Evolutionary conservation across 2,329 filamentous ascomycete genomes (phyloP), one percentile per base, ranked within the genome.

Genomic region (Cucurbitaria berberidis): DNA sequence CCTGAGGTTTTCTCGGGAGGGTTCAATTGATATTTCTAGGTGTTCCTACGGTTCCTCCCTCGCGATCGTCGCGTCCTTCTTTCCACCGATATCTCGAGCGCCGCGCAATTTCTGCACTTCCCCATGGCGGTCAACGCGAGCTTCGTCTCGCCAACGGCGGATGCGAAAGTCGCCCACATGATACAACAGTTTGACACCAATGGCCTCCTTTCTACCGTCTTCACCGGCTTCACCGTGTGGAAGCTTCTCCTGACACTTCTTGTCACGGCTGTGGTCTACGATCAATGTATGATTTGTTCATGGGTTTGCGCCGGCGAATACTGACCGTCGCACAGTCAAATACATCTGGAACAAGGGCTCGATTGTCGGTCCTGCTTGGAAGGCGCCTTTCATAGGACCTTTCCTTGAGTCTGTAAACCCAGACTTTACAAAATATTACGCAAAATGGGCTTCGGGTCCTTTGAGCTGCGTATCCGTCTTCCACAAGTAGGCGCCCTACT

Each of bases 391-490:
- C 68, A 78, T 98, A 75, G 95, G 95, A n/a, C 93, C 95, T 5
- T 98, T 99, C 77, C 83, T 98, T 51, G 82, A 97, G 72, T 96
- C 92, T 24, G 82, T 98, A 67, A 88, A 96, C 76, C 95, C 95
- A 52, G 91, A 93, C 70, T 98, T 97, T 74, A 86, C 89, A 56
- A 86, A 93, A 70, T 99, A 99, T 80, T 84, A 93, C 75, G 88
- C 84, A 56, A 97, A 98, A 82, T 99, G 95, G 95, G 77, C 84
- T 67, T 96, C 91, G 71, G 95, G 90, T 41, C 88, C 90, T 42
- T 82, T 99, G 66, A 97, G 93, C 82, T 99, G 95, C 73, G 95
- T 99, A 57, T 97, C 93, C 2, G 92, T 99, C 69, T 99, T 99
- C 81, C 95, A 99, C 86, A 99, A 98, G 91, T 96, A 85, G 15